Base-by-base conservation (phyloP, 169 alveolate species). In the Plasmodium relictum region DNA sequence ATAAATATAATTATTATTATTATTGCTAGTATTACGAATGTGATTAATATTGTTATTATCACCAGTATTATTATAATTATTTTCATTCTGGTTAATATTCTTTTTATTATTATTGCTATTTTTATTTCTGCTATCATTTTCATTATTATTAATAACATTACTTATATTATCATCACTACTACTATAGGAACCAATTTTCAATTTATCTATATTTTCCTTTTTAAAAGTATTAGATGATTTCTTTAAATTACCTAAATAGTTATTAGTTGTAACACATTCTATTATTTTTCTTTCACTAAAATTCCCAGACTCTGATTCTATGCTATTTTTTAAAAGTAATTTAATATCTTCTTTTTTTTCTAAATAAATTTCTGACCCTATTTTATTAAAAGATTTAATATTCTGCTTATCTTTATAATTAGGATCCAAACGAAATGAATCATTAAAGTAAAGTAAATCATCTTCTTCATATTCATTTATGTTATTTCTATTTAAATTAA, bases 321-420 rank as follows among this genome's bases (percentile, higher is more conserved):
- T 22, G 14, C 42, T 61, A 61, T 61, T 24, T 26, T 22, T 61
- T 61, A 61, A 12, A 61, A 61, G 42, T 61, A 61, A 20, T 61
- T 26, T 61, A 22, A 61, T 61, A 61, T 61, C 70, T 61, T 26
- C 70, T 22, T 18, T 61, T 22, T 22, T 26, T 12, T n/a, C 70
- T 24, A 61, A 61, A 24, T 22, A 61, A 20, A 61, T 61, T 26
- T 61, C 70, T 6, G 70, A 61, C 70, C 16, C 24, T 24, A 22
- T 61, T 61, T 18, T 54, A 18, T 54, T 54, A 14, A 18, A 18
- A 54, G 63, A 16, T 54, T 12, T 54, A 14, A 18, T 1, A 54
- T n/a, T 10, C 2, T 54, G 37, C 0, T 54, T 54, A 18, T 54
- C 63, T 18, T 54, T 54, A 54, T 54, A 54, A 18, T 54, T 54